These are phyloP conservation scores for Ramaria sp. DNA, from an alignment of 768 basidiomycete species.

Conservation along the genomic window DNA sequence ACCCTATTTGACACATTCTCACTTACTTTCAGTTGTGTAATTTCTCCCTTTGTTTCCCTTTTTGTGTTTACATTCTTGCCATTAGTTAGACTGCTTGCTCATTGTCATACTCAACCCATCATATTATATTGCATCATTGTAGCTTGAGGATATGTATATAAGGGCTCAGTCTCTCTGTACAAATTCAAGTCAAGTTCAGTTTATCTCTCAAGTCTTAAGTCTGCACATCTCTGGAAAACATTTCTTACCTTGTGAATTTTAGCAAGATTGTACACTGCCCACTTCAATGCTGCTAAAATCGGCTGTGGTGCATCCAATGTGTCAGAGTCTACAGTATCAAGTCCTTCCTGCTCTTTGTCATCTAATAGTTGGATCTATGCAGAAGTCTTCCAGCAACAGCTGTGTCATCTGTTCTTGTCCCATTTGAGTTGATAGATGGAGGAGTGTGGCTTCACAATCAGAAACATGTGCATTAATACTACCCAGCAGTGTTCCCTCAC, in stretches of 20 bases:
- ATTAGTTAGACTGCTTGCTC: too few relatives aligned
- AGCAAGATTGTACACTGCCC: constrained; percentile 82
- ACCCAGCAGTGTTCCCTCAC: constrained; percentile 49
- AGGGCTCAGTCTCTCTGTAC: too few relatives aligned
- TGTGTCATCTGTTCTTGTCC: constrained; percentile 67
- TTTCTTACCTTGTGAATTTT: constrained; percentile 65
- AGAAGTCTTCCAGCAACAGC: constrained; percentile 70
- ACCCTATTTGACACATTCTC: too few relatives aligned
- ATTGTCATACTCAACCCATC: too few relatives aligned
- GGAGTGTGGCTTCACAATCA: constrained; percentile 49
- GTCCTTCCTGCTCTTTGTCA: constrained; percentile 10
- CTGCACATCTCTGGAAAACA: constrained; percentile 78
- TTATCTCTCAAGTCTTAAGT: too few relatives aligned
- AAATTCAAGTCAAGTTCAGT: too few relatives aligned
- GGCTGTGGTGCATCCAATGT: constrained; percentile 20
- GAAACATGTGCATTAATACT: constrained; percentile 56
- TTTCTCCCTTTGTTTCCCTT: too few relatives aligned
- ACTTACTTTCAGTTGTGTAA: too few relatives aligned
- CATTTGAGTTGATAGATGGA: constrained; percentile 63
- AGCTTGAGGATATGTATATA: too few relatives aligned
- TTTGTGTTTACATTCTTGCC: too few relatives aligned
- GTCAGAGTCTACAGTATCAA: constrained; percentile 19
- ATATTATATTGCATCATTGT: too few relatives aligned
- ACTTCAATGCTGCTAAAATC: constrained; percentile 25
- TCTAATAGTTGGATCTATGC: constrained; percentile 71